These are phyloP conservation scores for Cladosporium sp. DNA, from an alignment of 2,329 filamentous ascomycete species.

Conservation along the genomic window DNA sequence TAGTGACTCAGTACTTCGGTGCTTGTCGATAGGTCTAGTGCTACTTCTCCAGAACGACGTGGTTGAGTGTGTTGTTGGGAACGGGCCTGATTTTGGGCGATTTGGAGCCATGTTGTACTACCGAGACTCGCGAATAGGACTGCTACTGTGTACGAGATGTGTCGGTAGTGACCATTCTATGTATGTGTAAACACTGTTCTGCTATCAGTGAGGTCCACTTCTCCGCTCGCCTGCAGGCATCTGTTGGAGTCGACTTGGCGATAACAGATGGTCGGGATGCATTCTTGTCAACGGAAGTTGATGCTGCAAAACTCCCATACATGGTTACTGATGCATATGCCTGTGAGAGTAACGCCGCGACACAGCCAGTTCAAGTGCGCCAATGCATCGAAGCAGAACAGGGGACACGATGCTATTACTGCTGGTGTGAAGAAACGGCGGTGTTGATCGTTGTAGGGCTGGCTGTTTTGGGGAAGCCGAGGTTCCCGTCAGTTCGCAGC, in stretches of 20 bases:
- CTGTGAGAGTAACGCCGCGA: background rate
- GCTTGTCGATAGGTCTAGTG: conserved; percentile 49
- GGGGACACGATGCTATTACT: background rate
- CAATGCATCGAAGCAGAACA: background rate
- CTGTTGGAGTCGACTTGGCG: background rate
- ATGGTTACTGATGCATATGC: background rate
- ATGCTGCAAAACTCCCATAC: background rate
- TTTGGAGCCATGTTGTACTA: background rate
- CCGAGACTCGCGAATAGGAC: background rate
- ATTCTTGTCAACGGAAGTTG: background rate
- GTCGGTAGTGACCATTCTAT: background rate
- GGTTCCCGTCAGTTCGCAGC: background rate
- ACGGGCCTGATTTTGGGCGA: background rate
- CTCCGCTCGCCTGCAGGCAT: background rate
- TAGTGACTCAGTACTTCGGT: conserved; percentile 63
- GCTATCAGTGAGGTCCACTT: background rate
- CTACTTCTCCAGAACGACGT: conserved; percentile 47
- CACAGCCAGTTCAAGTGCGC: background rate
- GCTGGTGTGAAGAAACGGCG: conserved; percentile 6
- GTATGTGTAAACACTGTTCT: background rate
- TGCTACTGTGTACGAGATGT: background rate
- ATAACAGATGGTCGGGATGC: background rate
- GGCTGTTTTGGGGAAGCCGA: background rate
- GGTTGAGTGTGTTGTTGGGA: background rate
- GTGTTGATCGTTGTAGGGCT: background rate